A percentile compares a stretch with the other conserved stretches of the same genome.
Evolutionary conservation across 257 asterid species (phyloP).

Genomic region (Cynanchum wilfordii): DNA sequence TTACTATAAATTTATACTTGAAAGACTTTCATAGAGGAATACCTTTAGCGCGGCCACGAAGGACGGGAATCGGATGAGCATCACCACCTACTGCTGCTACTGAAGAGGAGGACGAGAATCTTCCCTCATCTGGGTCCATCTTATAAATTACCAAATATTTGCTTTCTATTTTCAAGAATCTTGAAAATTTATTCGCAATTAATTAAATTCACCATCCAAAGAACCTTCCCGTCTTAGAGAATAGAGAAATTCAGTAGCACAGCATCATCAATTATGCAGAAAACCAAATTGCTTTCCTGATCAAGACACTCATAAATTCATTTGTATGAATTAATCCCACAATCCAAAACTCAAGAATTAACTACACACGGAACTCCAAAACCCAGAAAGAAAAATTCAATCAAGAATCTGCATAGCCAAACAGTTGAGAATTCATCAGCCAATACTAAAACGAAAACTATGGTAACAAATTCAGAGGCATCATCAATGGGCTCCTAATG

Average conservation of each 20-base stretch:
- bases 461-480: neutral
- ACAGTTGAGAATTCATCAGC: neutral
- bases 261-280: neutral
- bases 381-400: neutral
- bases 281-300: neutral
- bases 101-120: slow-evolving; percentile 3
- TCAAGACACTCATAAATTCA: neutral
- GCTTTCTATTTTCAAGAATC: neutral
- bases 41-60: slow-evolving; percentile 12
- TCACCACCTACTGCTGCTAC: slow-evolving; percentile 3
- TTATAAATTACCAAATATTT: neutral
- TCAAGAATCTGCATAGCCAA: neutral
- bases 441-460: neutral
- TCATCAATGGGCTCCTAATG: neutral
- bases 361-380: neutral
- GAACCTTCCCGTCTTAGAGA: neutral
- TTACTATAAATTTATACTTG: too few relatives aligned
- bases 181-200: neutral
- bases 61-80: neutral
- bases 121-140: slow-evolving; percentile 12
- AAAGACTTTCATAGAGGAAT: neutral
- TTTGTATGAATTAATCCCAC: neutral
- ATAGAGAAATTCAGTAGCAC: neutral
- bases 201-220: neutral
- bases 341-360: neutral